phyloP scores from a whole-genome alignment of 176 grass and related monocot species.

The Tillandsia leiboldiana region DNA sequence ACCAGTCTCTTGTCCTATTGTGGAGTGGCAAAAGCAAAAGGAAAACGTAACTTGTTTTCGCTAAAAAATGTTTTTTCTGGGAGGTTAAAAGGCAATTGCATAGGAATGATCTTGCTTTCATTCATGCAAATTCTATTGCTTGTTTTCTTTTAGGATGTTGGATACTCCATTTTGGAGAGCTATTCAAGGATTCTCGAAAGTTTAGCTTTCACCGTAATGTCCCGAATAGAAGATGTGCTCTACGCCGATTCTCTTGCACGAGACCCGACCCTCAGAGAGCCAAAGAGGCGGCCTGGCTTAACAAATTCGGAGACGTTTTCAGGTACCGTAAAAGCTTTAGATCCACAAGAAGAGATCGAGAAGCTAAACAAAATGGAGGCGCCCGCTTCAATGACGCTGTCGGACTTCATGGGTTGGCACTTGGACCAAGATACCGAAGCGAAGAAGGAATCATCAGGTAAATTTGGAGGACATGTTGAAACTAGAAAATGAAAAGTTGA shows the following conservation, averaged over 20 bases:
- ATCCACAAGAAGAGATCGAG: slow-evolving; percentile 7
- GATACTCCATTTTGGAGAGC: slow-evolving; percentile 77
- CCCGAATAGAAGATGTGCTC: slow-evolving; percentile 80
- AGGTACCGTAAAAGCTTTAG: background rate
- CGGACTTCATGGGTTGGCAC: slow-evolving; percentile 74
- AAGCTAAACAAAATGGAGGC: slow-evolving; percentile 20
- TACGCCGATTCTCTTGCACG: slow-evolving; percentile 37
- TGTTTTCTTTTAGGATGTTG: slow-evolving; percentile 51
- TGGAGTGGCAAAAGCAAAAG: too few relatives aligned
- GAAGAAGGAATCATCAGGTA: slow-evolving; percentile 4
- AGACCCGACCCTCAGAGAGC: slow-evolving; percentile 32
- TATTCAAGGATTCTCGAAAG: slow-evolving; percentile 91
- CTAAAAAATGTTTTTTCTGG: too few relatives aligned
- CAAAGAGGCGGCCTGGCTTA: background rate
- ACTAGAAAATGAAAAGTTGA: slow-evolving; percentile 31
- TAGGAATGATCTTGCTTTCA: too few relatives aligned
- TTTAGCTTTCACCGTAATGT: slow-evolving; percentile 85
- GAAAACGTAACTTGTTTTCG: too few relatives aligned
- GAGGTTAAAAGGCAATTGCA: too few relatives aligned
- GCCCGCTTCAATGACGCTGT: slow-evolving; percentile 43
- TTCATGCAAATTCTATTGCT: background rate
- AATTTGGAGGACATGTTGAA: slow-evolving; percentile 16
- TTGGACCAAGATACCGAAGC: slow-evolving; percentile 27
- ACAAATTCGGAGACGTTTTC: background rate
- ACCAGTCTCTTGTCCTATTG: too few relatives aligned